phyloP scores from a whole-genome alignment of 1,284 basidiomycete species.

The Sparassis latifolia region DNA sequence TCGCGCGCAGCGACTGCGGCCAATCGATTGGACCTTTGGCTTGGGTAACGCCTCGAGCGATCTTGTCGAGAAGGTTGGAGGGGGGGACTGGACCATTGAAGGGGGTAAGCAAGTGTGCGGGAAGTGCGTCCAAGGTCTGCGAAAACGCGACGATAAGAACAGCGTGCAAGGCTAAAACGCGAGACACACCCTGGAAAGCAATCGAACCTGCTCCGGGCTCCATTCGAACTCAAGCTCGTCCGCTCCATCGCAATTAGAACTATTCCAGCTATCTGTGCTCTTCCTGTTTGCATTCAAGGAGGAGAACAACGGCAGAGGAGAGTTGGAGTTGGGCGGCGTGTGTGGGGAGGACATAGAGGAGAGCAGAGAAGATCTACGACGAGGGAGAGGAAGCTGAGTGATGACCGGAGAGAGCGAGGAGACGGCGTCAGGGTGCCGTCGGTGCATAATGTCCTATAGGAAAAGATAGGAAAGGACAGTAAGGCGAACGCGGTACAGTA shows the following conservation, averaged over 20 bases:
- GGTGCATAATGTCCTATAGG: conserved; percentile 26
- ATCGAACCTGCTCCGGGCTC: conserved; percentile 61
- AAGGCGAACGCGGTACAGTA: conserved; percentile 22
- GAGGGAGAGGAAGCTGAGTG: conserved; percentile 28
- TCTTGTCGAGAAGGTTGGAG: conserved; percentile 76
- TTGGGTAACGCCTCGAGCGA: conserved; percentile 63
- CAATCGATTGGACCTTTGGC: conserved; percentile 70
- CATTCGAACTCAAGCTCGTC: conserved; percentile 65
- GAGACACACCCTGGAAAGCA: conserved; percentile 56
- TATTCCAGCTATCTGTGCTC: conserved; percentile 78
- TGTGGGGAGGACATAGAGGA: conserved; percentile 27
- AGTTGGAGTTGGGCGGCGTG: conserved; percentile 31
- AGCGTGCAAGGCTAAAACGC: conserved; percentile 6
- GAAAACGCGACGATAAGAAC: neutral
- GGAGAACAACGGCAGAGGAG: conserved; percentile 32
- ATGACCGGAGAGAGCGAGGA: conserved; percentile 31
- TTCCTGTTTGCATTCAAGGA: conserved; percentile 51
- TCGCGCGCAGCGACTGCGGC: conserved; percentile 74
- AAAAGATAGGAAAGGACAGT: conserved; percentile 24
- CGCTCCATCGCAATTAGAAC: conserved; percentile 54
- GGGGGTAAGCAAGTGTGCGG: conserved; percentile 73
- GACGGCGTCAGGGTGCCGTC: conserved; percentile 25
- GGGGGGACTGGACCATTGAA: conserved; percentile 76
- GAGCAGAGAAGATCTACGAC: conserved; percentile 25
- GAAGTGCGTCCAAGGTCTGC: conserved; percentile 75